Base-by-base conservation (phyloP, 2,329 filamentous ascomycete species). In the Phaeoacremonium minimum region DNA sequence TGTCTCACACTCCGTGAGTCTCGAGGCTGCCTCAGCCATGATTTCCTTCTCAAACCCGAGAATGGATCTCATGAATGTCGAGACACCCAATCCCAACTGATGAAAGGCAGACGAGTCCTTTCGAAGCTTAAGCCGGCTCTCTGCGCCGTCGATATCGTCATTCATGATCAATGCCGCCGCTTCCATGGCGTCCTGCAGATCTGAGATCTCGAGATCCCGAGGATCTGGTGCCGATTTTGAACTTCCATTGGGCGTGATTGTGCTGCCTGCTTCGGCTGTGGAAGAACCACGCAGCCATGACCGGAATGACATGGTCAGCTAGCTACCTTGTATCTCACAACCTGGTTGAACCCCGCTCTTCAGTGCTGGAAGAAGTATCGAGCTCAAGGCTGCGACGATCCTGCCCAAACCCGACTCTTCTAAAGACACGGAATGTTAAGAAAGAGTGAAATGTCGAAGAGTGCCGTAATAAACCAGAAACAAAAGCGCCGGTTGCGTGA, bases 21-120 rank as follows among this genome's bases (percentile, higher is more conserved):
- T 75, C 17, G 79, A 73, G 12, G 80, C 78, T 15, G 93, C 88
- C 66, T 94, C 81, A 38, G 79, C 80, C 84, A 97, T 93, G 46
- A 94, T 74, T 4, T 93, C 82, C 59, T 94, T 90, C 62, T 97
- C 93, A 51, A 95, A 93, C 3, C 90, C 90, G 2, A 97, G 67
- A 3, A 93, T 83, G 14, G 90, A 89, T 48, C 82, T 75, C 61
- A 97, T 82, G 57, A 97, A 97, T 30, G 79, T 80, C 15, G 89
- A 81, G 20, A 95, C 81, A 35, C 87, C 85, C 46, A 83, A 72
- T 18, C 89, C 90, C 20, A 97, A 73, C 66, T 85, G 69, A 61
- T 98, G 93, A 55, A 94, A 97, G n/a, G 87, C 78, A 6, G 90
- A 95, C 47, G 76, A 74, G 30, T 85, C 83, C 47, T 83, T 75